Evolutionary conservation across 129 eudicot species (phyloP).

Genomic region (Helianthus annuus): DNA sequence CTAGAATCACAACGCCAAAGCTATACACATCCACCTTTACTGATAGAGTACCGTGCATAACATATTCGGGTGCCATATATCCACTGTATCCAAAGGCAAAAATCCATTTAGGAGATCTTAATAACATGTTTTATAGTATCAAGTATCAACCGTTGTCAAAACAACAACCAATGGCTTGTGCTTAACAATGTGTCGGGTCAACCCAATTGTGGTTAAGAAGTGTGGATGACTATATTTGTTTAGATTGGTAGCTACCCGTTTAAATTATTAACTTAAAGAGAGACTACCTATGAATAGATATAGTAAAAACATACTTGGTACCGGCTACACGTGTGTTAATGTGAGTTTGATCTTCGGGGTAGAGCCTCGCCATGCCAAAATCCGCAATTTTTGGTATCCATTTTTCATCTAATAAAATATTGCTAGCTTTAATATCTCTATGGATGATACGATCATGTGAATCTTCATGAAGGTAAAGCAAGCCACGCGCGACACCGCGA

Average conservation of each 20-base stretch:
- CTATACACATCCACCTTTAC: conserved; percentile 40
- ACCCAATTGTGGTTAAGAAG: not conserved
- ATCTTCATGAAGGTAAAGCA: conserved; percentile 80
- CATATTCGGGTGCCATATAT: conserved; percentile 51
- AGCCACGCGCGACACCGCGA: conserved; percentile 63
- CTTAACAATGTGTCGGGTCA: not conserved
- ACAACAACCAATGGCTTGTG: not conserved
- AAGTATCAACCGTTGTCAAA: not conserved
- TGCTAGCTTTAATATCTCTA: conserved; percentile 85
- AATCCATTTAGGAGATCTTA: not conserved
- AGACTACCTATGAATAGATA: not conserved
- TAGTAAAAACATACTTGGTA: conserved; percentile 65
- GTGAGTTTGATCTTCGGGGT: conserved; percentile 66
- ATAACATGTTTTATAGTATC: not conserved
- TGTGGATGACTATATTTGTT: not conserved
- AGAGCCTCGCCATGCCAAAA: conserved; percentile 84
- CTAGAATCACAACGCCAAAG: conserved; percentile 71
- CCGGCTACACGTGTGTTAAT: conserved; percentile 83
- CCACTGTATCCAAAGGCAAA: conserved; percentile 30
- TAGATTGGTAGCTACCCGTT: not conserved
- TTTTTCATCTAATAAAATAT: conserved; percentile 70
- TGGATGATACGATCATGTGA: conserved; percentile 62
- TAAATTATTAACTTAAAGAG: not conserved
- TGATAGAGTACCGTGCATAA: conserved; percentile 35
- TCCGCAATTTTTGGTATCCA: conserved; percentile 88